Percentiles rank a stretch among this genome's conserved stretches.
Evolutionary conservation across 2,329 filamentous ascomycete species (phyloP).

Genomic region (Fusarium devonianum): DNA sequence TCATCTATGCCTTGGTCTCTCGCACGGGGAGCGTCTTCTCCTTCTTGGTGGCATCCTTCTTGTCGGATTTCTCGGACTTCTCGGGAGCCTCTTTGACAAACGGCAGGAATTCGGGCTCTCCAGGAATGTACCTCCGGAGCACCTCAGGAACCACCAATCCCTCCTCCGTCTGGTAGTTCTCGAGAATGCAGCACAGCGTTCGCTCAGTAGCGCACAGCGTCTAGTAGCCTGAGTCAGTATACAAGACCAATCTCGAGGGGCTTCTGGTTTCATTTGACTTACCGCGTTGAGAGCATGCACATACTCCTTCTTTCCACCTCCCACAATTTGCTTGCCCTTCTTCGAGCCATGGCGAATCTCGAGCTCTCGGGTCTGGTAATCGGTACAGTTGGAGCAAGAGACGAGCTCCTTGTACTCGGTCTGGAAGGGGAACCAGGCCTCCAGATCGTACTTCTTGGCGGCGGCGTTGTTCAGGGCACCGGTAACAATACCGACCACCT

Average conservation of each 20-base stretch:
- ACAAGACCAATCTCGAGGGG: not conserved
- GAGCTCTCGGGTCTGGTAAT: constrained; percentile 93
- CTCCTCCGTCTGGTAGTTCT: constrained; percentile 95
- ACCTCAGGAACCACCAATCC: constrained; percentile 83
- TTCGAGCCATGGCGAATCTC: constrained; percentile 93
- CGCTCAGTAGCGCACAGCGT: constrained; percentile 91
- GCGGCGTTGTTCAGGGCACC: constrained; percentile 81
- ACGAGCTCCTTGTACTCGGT: constrained; percentile 98
- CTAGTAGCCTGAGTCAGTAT: constrained; percentile 21
- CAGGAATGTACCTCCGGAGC: constrained; percentile 88
- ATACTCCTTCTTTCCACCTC: constrained; percentile 89
- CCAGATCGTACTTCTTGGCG: constrained; percentile 93
- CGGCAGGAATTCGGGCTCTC: constrained; percentile 86
- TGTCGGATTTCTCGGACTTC: constrained; percentile 53
- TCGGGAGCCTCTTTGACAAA: constrained; percentile 87
- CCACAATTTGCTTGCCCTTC: constrained; percentile 55
- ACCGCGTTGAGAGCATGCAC: constrained; percentile 87
- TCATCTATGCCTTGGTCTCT: constrained; percentile 39
- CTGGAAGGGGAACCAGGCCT: constrained; percentile 96
- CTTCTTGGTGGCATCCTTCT: constrained; percentile 39
- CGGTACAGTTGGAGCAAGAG: constrained; percentile 96
- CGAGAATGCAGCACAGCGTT: constrained; percentile 90
- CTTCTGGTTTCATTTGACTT: constrained; percentile 12
- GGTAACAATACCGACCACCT: constrained; percentile 93
- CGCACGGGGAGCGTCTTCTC: constrained; percentile 40